Evolutionary conservation across 106 monocot genomes (phyloP).

Genomic region (Dendrobium nobile): DNA sequence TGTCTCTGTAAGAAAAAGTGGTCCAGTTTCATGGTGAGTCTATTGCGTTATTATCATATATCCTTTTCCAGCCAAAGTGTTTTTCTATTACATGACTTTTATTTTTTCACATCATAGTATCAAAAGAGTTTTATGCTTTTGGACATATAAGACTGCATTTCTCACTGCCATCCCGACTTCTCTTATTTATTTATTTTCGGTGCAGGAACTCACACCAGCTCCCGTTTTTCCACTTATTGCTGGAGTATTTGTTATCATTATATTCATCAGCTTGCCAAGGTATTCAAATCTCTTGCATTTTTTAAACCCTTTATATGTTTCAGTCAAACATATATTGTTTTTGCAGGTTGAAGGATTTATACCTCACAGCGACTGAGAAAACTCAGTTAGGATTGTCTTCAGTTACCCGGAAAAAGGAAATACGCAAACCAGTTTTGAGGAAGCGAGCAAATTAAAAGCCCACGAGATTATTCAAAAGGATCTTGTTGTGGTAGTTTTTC

Average conservation of each 20-base stretch:
- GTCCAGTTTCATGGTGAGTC: no score
- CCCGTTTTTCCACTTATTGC: conserved; percentile 77
- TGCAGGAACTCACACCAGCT: conserved; percentile 82
- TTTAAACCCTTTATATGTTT: background rate
- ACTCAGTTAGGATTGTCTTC: conserved; percentile 22
- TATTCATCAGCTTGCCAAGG: conserved; percentile 93
- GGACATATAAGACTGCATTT: no score
- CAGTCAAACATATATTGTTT: background rate
- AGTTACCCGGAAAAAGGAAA: conserved; percentile 42
- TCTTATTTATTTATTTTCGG: background rate
- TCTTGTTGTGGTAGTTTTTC: no score
- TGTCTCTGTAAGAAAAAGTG: no score
- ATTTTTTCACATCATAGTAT: no score
- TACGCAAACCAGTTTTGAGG: conserved; percentile 36
- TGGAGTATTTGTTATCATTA: conserved; percentile 61
- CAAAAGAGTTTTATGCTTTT: no score
- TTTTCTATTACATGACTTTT: no score
- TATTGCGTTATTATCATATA: no score
- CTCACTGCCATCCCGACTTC: background rate
- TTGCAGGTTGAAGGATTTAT: conserved; percentile 69
- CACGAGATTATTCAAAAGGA: background rate
- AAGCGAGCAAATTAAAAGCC: conserved; percentile 37
- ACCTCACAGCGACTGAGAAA: conserved; percentile 34
- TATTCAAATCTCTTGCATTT: conserved; percentile 10
- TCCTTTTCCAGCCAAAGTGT: no score